phyloP scores from a whole-genome alignment of 2,329 filamentous ascomycete species.

The Chrysosporium queenslandicum region DNA sequence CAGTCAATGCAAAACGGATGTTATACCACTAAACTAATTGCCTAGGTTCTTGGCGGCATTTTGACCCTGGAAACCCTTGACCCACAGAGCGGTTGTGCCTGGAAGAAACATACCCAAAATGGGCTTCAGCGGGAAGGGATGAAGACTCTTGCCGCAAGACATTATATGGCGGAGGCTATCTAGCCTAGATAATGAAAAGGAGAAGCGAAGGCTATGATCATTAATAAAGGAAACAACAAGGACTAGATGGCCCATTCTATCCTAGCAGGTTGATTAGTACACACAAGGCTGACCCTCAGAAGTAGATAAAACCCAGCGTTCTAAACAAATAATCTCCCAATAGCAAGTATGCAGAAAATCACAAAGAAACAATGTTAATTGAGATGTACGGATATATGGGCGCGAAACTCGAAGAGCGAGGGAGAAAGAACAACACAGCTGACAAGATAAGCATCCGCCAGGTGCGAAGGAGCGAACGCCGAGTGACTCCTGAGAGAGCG shows the following conservation, averaged over 20 bases:
- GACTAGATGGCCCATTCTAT: background rate
- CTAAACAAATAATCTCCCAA: background rate
- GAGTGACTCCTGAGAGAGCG: too few relatives aligned
- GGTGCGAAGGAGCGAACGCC: too few relatives aligned
- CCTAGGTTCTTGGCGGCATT: constrained; percentile 7
- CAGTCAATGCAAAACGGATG: constrained; percentile 14
- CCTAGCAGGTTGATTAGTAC: background rate
- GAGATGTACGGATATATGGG: background rate
- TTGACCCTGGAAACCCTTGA: background rate
- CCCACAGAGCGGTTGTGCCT: background rate
- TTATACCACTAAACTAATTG: constrained; percentile 17
- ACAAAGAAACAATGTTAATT: background rate
- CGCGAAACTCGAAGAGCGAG: background rate
- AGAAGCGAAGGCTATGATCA: background rate
- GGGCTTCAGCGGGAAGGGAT: too few relatives aligned
- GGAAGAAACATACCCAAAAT: too few relatives aligned
- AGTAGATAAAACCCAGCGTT: background rate
- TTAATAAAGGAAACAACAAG: background rate
- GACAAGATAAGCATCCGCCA: too few relatives aligned
- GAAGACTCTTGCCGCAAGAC: too few relatives aligned
- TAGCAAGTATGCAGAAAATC: background rate
- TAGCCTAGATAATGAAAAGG: too few relatives aligned
- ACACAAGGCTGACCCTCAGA: background rate
- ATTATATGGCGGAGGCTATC: too few relatives aligned
- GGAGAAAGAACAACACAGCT: background rate